phyloP scores from a whole-genome alignment of 306 rosid species.

The Trifolium fragiferum region DNA sequence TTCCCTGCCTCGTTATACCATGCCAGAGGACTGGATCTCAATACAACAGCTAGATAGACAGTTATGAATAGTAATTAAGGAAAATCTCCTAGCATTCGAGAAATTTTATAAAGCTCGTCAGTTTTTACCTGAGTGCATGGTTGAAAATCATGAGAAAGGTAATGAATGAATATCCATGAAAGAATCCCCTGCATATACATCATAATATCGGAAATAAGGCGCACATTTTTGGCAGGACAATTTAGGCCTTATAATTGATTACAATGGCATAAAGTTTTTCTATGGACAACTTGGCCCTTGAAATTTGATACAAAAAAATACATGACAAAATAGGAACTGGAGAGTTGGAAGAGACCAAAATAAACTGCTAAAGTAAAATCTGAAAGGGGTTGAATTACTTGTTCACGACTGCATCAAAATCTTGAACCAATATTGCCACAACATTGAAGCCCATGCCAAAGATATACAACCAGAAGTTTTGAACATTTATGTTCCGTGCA shows the following conservation, averaged over 20 bases:
- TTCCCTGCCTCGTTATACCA: not conserved
- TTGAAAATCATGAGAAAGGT: conserved; percentile 91
- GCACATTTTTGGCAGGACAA: conserved; percentile 24
- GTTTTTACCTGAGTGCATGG: conserved; percentile 86
- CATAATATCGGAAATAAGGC: conserved; percentile 38
- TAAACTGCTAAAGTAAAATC: conserved; percentile 43
- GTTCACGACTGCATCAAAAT: conserved; percentile 88
- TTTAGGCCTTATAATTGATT: conserved; percentile 24
- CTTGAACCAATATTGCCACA: conserved; percentile 89
- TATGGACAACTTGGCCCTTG: conserved; percentile 6
- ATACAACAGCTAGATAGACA: conserved; percentile 30
- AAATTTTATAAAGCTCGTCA: conserved; percentile 35
- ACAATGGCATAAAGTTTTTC: conserved; percentile 2
- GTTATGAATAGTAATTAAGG: conserved; percentile 18
- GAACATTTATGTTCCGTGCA: conserved; percentile 91
- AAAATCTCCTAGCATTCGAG: conserved; percentile 24
- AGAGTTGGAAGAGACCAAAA: conserved; percentile 9
- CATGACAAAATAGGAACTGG: conserved; percentile 18
- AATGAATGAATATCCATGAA: conserved; percentile 86
- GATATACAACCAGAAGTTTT: conserved; percentile 93
- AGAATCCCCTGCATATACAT: conserved; percentile 79
- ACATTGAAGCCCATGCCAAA: conserved; percentile 95
- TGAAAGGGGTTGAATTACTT: conserved; percentile 58
- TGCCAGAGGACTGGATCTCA: conserved; percentile 9
- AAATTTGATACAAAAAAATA: not conserved